Percentiles rank a stretch among this genome's conserved stretches.
Evolutionary conservation across 2,329 filamentous ascomycete genomes (phyloP).

Genomic region (Ophiostoma ulmi): DNA sequence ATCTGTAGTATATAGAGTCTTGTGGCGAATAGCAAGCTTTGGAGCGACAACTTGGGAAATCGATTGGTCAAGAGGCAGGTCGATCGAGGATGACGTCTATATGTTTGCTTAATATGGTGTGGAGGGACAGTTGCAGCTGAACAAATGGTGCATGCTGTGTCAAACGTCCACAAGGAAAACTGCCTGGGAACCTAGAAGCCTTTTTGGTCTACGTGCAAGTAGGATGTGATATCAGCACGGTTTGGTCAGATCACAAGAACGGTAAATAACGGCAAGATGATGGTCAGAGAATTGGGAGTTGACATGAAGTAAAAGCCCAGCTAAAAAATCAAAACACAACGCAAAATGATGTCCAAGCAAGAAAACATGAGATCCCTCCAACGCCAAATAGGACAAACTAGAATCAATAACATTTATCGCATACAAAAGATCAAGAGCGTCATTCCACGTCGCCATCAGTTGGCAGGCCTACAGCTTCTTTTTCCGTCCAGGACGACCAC

Average conservation of each 20-base stretch:
- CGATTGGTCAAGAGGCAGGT: neutral
- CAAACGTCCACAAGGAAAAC: neutral
- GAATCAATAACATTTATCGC: neutral
- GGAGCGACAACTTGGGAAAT: neutral
- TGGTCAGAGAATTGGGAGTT: neutral
- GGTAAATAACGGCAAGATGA: neutral
- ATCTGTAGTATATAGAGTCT: neutral
- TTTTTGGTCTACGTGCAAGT: neutral
- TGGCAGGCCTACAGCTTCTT: constrained; percentile 41
- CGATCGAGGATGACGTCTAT: neutral
- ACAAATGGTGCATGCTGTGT: neutral
- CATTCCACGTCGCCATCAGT: neutral
- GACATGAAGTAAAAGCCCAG: neutral
- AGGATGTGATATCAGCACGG: neutral
- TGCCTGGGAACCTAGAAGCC: too few species aligned
- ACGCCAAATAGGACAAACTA: neutral
- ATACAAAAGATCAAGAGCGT: neutral
- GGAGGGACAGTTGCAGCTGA: neutral
- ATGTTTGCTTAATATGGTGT: neutral
- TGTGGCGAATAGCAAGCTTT: neutral
- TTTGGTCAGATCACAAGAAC: neutral
- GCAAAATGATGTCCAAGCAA: neutral
- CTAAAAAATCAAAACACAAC: neutral
- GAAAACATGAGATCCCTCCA: neutral
- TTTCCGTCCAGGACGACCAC: constrained; percentile 38